Base-by-base conservation (phyloP, 768 basidiomycete species). In the Mycena amicta region DNA sequence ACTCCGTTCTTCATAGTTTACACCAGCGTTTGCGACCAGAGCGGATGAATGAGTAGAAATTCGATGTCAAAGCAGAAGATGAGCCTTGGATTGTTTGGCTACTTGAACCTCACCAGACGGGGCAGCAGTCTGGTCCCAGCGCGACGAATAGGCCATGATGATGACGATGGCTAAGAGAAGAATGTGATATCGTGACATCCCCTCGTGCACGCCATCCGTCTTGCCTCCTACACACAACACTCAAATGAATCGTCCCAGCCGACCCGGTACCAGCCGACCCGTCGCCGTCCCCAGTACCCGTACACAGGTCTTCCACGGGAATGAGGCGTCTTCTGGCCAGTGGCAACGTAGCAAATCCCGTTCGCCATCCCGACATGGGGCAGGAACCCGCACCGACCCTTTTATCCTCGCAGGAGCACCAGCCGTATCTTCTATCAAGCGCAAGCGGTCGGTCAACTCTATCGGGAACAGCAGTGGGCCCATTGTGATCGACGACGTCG, bases 321-420 rank as follows among this genome's bases (percentile, higher is more conserved):
- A 51, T 55, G 26, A 18, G 23, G n/a, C n/a, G n/a, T n/a, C n/a
- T n/a, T n/a, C n/a, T n/a, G 3, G 13, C 55, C 4, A 43, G 5
- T 26, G 55, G n/a, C 3, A 50, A 30, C 57, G 60, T 18, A 61
- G 57, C 40, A 66, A 57, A 57, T 66, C 65, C 31, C 65, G 65
- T 25, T 64, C 65, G 6, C 65, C 65, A 4, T 66, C 62, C 15
- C 60, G 65, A 25, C 50, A 16, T 49, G 65, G 41, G 25, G 55
- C 61, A 25, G 65, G 62, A 12, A 53, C 61, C 12, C 57, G 55
- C 31, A 52, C 27, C 26, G 65, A 61, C 39, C 65, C 62, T 2
- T 63, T 61, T 22, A 55, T 57, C 20, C 6, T 45, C 13, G 20
- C 51, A 11, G 37, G 26, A 4, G 13, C 23, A 11, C 22, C 58